Evolutionary conservation across 345 rosid species (phyloP), one percentile per base, ranked within the genome.

Genomic region (Capsella bursapastoris): DNA sequence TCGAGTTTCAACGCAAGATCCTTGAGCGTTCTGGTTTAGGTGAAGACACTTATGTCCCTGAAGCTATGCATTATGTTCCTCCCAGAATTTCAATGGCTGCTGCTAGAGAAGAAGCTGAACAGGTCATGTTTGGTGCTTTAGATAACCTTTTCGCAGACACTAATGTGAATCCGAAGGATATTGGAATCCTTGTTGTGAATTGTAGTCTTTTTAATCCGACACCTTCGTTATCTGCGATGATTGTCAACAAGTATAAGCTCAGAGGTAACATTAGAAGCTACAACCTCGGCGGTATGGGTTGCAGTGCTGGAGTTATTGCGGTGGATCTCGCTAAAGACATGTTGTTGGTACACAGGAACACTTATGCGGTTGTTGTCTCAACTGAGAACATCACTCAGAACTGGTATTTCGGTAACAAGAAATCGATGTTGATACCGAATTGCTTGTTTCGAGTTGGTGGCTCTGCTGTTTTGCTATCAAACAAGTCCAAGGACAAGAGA

Each of bases 251-350:
- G 73, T 83, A 83, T 66, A 85, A 81, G 72, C 74, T 83, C 34
- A 79, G 86, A 51, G 85, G 85, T 7, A 85, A 85, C 71, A 80
- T 83, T 5, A 67, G 70, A 16, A 85, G 88, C 62, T 85, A 37
- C 45, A 85, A 85, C 51, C 82, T 85, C 12, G 85, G 86, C 1
- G 88, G 85, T 0, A 85, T 85, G 88, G 88, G 88, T 0, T 85
- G 88, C 11, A 85, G 85, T 52, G 86, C 86, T 0, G 86, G 86
- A 12, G 80, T 84, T 41, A 82, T 84, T 8, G 79, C 84, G 0
- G 69, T 84, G 32, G 88, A 82, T 70, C 70, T 85, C 1, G 88
- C 86, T 6, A 81, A 81, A 31, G 85, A 85, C 22, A 53, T 85
- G 80, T 76, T 83, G 72, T 66, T 78, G 28, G 83, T 77, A 1